Percentiles rank a stretch among this genome's conserved stretches.
phyloP scores from a whole-genome alignment of 768 basidiomycete genomes.

The Nidularia pulvinata region DNA sequence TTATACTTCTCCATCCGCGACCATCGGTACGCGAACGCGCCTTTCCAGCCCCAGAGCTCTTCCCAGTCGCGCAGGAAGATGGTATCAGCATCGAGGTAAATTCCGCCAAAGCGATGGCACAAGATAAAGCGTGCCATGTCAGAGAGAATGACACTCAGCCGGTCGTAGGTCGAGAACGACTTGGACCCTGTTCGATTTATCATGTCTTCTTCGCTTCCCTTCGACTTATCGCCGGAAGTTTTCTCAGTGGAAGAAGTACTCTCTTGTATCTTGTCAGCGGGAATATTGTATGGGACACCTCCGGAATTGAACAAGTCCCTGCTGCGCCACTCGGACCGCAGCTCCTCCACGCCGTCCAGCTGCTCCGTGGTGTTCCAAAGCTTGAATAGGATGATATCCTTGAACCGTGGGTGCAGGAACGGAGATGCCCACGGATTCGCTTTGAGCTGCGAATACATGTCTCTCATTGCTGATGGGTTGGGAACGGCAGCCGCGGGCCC shows the following conservation, averaged over 20 bases:
- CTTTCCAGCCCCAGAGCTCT: conserved; percentile 96
- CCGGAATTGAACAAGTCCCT: conserved; percentile 89
- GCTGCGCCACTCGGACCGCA: conserved; percentile 88
- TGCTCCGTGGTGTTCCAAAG: conserved; percentile 99
- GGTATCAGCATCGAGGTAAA: conserved; percentile 97
- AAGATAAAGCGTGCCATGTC: conserved; percentile 98
- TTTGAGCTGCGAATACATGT: conserved; percentile 85
- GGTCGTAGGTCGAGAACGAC: conserved; percentile 83
- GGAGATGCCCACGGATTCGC: conserved; percentile 94
- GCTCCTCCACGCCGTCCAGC: conserved; percentile 87
- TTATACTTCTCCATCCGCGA: conserved; percentile 92
- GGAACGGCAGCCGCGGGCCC: conserved; percentile 93
- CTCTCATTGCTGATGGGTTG: conserved; percentile 74
- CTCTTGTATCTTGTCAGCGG: conserved; percentile 11
- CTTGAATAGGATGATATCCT: conserved; percentile 91
- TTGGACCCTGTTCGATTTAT: conserved; percentile 84
- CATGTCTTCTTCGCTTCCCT: conserved; percentile 31
- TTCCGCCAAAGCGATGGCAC: conserved; percentile 96
- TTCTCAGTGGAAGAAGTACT: conserved; percentile 10
- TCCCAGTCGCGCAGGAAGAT: conserved; percentile 98
- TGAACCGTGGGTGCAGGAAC: conserved; percentile 91
- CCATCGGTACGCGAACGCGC: conserved; percentile 98
- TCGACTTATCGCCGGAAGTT: conserved; percentile 6
- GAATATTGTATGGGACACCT: conserved; percentile 72
- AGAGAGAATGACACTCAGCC: conserved; percentile 89